These are phyloP conservation scores for Pseudogymnoascus sp. DNA, from an alignment of 2,329 filamentous ascomycete species.

Conservation along the genomic window DNA sequence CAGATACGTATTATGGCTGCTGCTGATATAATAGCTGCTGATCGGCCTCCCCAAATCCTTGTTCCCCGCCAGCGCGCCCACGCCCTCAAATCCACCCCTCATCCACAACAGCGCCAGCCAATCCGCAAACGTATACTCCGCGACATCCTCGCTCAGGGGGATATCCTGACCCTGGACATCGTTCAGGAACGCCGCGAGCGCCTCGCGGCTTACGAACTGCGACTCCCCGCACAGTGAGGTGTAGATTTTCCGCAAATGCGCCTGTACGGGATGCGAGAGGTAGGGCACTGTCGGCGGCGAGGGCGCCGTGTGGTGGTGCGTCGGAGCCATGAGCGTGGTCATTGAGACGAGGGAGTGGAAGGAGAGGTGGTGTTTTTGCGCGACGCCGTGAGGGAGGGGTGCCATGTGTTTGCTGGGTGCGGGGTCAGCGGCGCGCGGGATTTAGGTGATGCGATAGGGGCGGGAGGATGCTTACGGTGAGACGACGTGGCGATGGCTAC, in stretches of 20 bases:
- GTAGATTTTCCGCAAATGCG: conserved; percentile 40
- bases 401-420: not conserved
- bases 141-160: conserved; percentile 17
- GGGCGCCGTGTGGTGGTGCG: conserved; percentile 16
- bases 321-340: conserved; percentile 10
- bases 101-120: conserved; percentile 25
- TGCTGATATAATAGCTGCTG: conserved; percentile 82
- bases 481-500: not conserved
- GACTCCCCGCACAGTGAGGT: conserved; percentile 33
- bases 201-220: conserved; percentile 29
- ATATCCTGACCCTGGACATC: conserved; percentile 33
- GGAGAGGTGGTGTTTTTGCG: conserved; percentile 6
- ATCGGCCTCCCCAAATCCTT: conserved; percentile 26
- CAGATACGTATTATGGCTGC: conserved; percentile 90
- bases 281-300: conserved; percentile 27
- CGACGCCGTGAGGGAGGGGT: not conserved
- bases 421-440: not conserved
- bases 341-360: conserved; percentile 8
- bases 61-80: conserved; percentile 16
- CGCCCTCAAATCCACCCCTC: conserved; percentile 23
- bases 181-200: conserved; percentile 42
- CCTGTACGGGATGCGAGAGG: conserved; percentile 41
- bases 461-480: not conserved
- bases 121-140: conserved; percentile 26
- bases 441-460: not conserved